Base-by-base conservation (phyloP, 768 basidiomycete species). In the Phaeotremella skinneri region DNA sequence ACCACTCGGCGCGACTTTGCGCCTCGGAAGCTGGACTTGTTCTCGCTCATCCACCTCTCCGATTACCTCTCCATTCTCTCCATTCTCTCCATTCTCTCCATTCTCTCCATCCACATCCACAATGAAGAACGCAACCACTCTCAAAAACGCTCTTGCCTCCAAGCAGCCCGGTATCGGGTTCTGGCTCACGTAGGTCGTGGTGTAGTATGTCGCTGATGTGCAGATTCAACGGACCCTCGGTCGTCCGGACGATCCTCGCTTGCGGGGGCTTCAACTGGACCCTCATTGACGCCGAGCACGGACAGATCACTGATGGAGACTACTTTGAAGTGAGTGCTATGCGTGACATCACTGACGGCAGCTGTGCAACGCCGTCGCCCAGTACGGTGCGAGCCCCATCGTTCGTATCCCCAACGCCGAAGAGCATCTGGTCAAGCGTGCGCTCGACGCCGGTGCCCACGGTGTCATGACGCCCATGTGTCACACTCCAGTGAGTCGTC, bases 401-500 rank as follows among this genome's bases (percentile, higher is more conserved):
- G 73, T 79, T 47, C 67, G 78, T 2, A 61, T 79, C 14, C 74
- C 76, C 6, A 69, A 58, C n/a, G 71, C 70, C 41, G 70, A 72
- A 39, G 66, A 67, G 29, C 67, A 64, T 58, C 64, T 71, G 61
- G 72, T 79, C 63, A 79, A 79, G 67, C 66, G 78, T 14, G 78
- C 78, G 13, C 66, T 79, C 16, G 78, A 79, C 50, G 52, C 76
- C 6, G 78, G 78, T 20, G 76, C 76, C 5, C 76, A 76, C 32
- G 77, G 77, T 7, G 58, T 78, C n/a, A 73, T 76, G 72, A 67
- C 72, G 16, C 77, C 77, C 1, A 75, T 78, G 73, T 67, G 73
- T 54, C 64, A 71, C 50, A 67, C 70, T 4, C 65, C 65, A 21
- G 73, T 69, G 37, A 52, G 67, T 57, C 49, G 13, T 13, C 2